Evolutionary conservation across 768 basidiomycete genomes (phyloP), one percentile per base, ranked within the genome.

Genomic region (Obba rivulosa): DNA sequence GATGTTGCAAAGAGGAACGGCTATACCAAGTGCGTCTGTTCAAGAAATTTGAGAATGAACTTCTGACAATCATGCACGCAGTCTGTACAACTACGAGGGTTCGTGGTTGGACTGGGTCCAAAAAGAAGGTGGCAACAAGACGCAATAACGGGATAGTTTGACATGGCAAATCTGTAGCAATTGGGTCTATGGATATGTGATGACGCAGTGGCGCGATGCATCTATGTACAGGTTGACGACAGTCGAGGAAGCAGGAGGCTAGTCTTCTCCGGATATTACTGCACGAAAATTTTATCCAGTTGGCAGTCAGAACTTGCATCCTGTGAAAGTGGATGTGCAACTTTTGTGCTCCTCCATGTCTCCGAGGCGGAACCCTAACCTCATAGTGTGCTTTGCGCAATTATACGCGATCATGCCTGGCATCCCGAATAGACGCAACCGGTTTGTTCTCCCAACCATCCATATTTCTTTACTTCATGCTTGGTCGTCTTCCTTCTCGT

Each of bases 1-100:
- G 90, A 95, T 60, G 75, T 88, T 37, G 89, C 91, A 0, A 82
- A 80, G 58, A 70, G 87, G 52, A 86, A 84, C 59, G 92, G 93
- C 4, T 96, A 78, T 57, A 80, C 72, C 45, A 89, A 89, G 90
- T 91, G 58, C 40, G 84, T 67, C 11, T 17, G 25, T 2, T 40
- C 38, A 22, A 31, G 25, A 13, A 20, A n/a, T 36, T 50, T 22
- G 50, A 47, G 16, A n/a, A 7, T 20, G 3, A 13, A 35, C 45
- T 38, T n/a, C 39, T 31, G 24, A 4, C 28, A 22, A 13, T n/a
- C 43, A 23, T 25, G 43, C 0, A 34, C 1, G n/a, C 51, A 74
- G 73, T 43, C 57, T 75, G 11, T 60, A 70, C 46, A 79, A 78
- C 56, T 80, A 79, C 58, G 63, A 64, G 40, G 78, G 78, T 2